Base-by-base conservation (phyloP, 1,139 yeast genomes). In the Taphrina flavorubra region DNA sequence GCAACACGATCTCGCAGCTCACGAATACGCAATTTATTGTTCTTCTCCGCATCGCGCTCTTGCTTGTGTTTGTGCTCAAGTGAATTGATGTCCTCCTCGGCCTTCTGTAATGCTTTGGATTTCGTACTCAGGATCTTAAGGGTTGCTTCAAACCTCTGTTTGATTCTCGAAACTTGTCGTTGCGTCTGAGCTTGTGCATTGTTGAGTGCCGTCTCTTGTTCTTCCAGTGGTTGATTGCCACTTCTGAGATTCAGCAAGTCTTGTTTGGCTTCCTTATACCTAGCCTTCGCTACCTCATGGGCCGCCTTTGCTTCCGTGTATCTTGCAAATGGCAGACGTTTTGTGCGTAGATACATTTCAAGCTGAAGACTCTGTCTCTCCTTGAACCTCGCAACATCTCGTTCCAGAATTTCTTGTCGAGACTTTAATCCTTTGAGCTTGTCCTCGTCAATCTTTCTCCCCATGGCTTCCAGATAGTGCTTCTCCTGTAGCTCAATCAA, bases 401-500 rank as follows among this genome's bases (percentile, higher is more conserved):
- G 69, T 42, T 70, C 71, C 36, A 70, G 70, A 40, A 70, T 69
- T 25, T 71, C 73, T 56, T 75, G 75, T 31, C 65, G 74, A 81
- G 80, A 73, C 79, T 83, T 72, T 86, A 79, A 71, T 6, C 75
- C 75, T 7, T 73, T 75, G 16, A 75, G 74, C 49, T 72, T 72
- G 8, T 47, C 68, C 42, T 39, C 64, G 49, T 72, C 69, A 20
- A 64, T 64, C n/a, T 59, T 69, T 20, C 51, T 42, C 31, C 56
- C 75, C 10, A 75, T 74, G 57, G 65, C n/a, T 37, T 36, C 64
- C 20, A 51, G 16, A 6, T 65, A 69, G 65, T 80, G 76, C 40
- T 78, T 77, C 5, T 74, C 76, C 73, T 90, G 92, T 16, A 85
- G 78, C 10, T 77, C 77, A 47, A 86, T 87, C 67, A 91, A 80